Base-by-base conservation (phyloP, 257 asterid species). In the Ophiorrhiza pumila region DNA sequence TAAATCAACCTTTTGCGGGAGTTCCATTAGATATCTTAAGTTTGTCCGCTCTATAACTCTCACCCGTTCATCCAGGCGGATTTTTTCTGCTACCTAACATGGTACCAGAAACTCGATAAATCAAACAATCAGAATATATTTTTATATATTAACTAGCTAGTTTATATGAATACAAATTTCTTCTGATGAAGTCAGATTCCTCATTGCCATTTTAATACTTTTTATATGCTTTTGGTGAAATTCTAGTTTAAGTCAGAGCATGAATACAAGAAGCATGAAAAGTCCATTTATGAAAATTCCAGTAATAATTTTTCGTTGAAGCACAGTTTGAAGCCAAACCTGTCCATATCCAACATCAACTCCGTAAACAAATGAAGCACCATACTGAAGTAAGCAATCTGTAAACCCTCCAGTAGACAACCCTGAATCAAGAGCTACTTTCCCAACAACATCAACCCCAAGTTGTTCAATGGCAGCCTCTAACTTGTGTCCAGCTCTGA, bases 341-440 rank as follows among this genome's bases (percentile, higher is more conserved):
- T 91, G 97, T 76, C 99, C 99, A 80, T 92, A 95, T 71, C 99
- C 98, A 55, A 95, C 99, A 80, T 95, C 99, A 75, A 95, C 99
- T 65, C 99, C 99, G 83, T 92, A 92, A 76, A 95, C 96, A 83
- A 85, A 88, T 62, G 98, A 84, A 80, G 98, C 97, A 73, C 99
- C 99, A 57, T 87, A 78, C 82, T 92, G 96, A 83, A 95, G 96
- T 83, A 95, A 87, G 79, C 99, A 95, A 83, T 95, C 99, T 2
- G 99, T 95, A 87, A 95, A 95, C 55, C 99, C 99, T 72, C 98
- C 98, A 56, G 99, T 95, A 59, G 99, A 95, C 77, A 95, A 89
- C 72, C 99, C 98, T n/a, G 99, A 95, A 88, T 95, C 99, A 39
- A 95, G 98, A 79, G 91, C 96, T 62, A 95, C 97, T 81, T 87